Percentiles rank a stretch among this genome's conserved stretches.
Evolutionary conservation across 2,329 filamentous ascomycete genomes (phyloP).

Genomic region (Talaromyces sp.): DNA sequence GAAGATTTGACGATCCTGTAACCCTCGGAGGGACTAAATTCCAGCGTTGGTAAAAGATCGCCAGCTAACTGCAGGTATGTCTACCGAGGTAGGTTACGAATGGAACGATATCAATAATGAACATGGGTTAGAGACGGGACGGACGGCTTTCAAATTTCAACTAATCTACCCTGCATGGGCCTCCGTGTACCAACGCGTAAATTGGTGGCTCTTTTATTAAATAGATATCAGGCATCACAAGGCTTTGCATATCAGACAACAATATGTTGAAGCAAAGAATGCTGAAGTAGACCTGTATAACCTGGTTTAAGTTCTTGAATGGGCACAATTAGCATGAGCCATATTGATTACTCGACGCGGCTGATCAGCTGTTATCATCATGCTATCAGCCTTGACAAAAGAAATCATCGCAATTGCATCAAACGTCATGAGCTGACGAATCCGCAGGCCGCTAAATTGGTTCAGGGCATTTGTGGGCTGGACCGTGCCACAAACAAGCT

Average conservation of each 20-base stretch:
- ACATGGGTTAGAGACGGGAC: background rate
- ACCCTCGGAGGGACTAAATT: background rate
- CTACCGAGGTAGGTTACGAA: background rate
- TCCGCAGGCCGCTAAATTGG: background rate
- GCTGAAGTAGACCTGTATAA: background rate
- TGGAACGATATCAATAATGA: background rate
- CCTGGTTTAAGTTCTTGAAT: background rate
- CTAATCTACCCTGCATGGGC: background rate
- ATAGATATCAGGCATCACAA: background rate
- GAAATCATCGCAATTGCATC: background rate
- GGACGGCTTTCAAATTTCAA: background rate
- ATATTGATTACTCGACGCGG: background rate
- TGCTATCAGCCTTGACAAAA: background rate
- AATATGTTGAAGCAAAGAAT: background rate
- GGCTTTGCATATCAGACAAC: background rate
- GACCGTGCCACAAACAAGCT: background rate
- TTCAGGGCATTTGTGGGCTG: background rate
- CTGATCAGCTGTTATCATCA: background rate
- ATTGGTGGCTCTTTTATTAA: background rate
- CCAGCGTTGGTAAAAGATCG: background rate
- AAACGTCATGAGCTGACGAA: conserved; percentile 10
- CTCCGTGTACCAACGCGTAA: background rate
- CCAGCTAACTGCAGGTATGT: background rate
- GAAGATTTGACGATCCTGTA: background rate
- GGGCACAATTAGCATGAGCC: background rate